A percentile compares a stretch with the other conserved stretches of the same genome.
These are phyloP conservation scores for Backusella liffmaniae DNA, from an alignment of 192 early-diverging fungal genomes.

Conservation along the genomic window DNA sequence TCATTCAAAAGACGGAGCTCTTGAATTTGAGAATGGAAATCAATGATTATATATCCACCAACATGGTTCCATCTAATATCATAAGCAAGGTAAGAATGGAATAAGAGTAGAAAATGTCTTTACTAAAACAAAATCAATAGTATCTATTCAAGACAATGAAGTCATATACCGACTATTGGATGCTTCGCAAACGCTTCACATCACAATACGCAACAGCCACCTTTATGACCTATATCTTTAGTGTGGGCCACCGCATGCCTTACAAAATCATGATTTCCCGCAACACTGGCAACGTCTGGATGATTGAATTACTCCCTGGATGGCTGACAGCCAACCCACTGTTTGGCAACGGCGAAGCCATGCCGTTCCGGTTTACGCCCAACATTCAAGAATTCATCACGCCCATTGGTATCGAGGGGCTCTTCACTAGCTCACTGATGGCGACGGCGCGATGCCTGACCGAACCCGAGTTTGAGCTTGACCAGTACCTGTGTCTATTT, in stretches of 20 bases:
- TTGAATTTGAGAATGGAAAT: constrained; percentile 82
- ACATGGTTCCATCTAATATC: constrained; percentile 85
- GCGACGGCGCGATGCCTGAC: constrained; percentile 80
- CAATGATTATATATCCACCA: constrained; percentile 81
- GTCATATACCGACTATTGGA: constrained; percentile 90
- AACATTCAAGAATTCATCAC: constrained; percentile 96
- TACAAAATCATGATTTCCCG: constrained; percentile 88
- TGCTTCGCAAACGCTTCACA: constrained; percentile 93
- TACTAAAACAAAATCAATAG: constrained; percentile 27
- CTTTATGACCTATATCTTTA: constrained; percentile 90
- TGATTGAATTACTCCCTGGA: constrained; percentile 78
- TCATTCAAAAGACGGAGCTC: constrained; percentile 59
- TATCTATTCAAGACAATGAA: constrained; percentile 72
- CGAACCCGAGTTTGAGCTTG: constrained; percentile 85
- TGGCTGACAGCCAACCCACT: constrained; percentile 45
- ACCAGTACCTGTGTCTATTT: constrained; percentile 91
- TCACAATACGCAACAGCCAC: constrained; percentile 84
- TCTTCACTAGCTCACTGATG: constrained; percentile 84
- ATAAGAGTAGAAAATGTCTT: neutral
- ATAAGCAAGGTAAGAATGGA: constrained; percentile 62
- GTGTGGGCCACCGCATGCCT: constrained; percentile 84
- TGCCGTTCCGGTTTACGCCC: constrained; percentile 98
- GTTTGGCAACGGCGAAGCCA: constrained; percentile 75
- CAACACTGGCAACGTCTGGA: constrained; percentile 84
- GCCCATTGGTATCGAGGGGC: constrained; percentile 89